Conservation (phyloP, 129 eudicot genomes). For the Escallonia herrerae region DNA sequence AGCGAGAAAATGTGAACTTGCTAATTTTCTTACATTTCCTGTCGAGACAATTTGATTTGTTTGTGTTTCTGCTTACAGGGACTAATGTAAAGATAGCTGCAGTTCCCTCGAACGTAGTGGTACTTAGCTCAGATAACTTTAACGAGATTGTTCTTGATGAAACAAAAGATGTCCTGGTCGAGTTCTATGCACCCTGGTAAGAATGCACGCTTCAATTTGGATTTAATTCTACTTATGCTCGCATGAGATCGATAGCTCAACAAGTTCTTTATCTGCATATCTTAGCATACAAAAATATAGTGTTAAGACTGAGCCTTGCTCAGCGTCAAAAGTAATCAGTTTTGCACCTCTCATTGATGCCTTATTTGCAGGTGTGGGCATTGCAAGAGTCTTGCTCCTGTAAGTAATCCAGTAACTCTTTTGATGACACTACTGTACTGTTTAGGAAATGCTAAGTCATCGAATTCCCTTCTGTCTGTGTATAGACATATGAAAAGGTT, state of each 20-base stretch:
- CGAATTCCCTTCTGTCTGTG: constrained; percentile 2
- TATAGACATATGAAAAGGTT: constrained; percentile 80
- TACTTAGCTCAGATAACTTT: constrained; percentile 77
- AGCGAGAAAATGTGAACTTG: no score
- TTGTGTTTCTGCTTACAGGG: constrained; percentile 44
- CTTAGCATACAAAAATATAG: neutral
- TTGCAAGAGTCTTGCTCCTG: constrained; percentile 99
- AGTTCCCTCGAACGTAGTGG: constrained; percentile 81
- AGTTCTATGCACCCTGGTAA: constrained; percentile 99
- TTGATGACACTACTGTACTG: neutral
- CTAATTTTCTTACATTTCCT: no score
- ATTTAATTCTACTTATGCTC: constrained; percentile 1
- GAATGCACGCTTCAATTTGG: neutral
- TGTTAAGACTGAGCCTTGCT: neutral
- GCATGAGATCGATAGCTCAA: constrained; percentile 2
- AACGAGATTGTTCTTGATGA: constrained; percentile 75
- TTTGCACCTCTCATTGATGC: constrained; percentile 5
- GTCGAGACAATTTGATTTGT: neutral
- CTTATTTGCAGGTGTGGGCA: constrained; percentile 87
- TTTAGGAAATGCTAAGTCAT: neutral
- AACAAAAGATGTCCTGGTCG: constrained; percentile 84
- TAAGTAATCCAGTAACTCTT: constrained; percentile 30
- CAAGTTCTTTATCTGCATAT: neutral
- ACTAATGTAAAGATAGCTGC: constrained; percentile 82
- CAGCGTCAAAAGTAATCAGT: constrained; percentile 7